Evolutionary conservation across 2,329 filamentous ascomycete species (phyloP), one percentile per base, ranked within the genome.

Genomic region (Didymella pomorum): DNA sequence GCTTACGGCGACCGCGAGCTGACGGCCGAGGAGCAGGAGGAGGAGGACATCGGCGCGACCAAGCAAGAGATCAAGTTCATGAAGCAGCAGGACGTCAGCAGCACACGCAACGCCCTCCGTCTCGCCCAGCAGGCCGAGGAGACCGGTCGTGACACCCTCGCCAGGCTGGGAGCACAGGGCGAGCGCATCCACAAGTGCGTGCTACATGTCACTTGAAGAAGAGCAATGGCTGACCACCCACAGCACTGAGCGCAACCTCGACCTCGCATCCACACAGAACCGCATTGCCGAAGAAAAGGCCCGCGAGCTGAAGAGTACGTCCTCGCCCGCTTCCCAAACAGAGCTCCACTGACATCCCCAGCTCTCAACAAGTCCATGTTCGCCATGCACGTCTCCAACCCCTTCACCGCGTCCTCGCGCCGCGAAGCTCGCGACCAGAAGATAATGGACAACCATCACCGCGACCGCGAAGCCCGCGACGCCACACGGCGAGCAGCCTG

Each of bases 351-450:
- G 28, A 56, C 49, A 10, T 8, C 9, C 18, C 8, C 52, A 70
- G 67, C 86, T 1, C 82, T 96, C 48, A 96, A 97, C 78, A 84
- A 89, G 62, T 93, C 89, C 80, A 96, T 97, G 92, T 97, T 97
- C 71, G 90, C 91, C 5, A 86, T 93, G 21, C 89, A 93, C 70
- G 88, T 93, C 20, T 58, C 63, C 39, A 74, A 71, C 62, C 79
- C 80, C 5, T 82, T 97, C 74, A 95, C 91, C 0, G 87, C 86
- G 14, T 87, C 85, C 62, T 71, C 68, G 8, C 64, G 76, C 45
- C 66, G 68, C 39, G 66, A 85, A 84, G 65, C 71, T 31, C 68
- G 71, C 25, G 91, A 95, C 64, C 82, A 89, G 49, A 84, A 87
- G 51, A 69, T 71, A 43, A 81, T 96, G 70, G 86, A 89, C 44